Base-by-base conservation (phyloP, 176 grass and related monocot species). In the Eremochloa ophiuroides region DNA sequence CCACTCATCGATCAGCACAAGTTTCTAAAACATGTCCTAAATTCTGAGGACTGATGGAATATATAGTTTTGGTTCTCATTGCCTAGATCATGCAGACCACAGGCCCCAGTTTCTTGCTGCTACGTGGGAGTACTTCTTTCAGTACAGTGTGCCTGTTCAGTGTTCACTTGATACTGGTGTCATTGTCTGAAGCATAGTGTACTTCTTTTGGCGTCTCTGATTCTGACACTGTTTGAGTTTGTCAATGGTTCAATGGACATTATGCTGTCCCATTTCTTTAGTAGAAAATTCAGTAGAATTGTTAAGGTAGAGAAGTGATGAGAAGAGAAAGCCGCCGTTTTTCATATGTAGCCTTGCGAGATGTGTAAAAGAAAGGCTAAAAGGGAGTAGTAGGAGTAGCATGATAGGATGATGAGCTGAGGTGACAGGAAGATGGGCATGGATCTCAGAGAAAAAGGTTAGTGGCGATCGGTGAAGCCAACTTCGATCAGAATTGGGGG, bases 11-110 rank as follows among this genome's bases (percentile, higher is more conserved):
- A 59, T 59, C 58, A 78, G 83, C 87, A 72, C 83, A 78, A 85
- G 83, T 89, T 89, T 78, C 83, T 33, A 85, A 84, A 82, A 71
- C 78, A 77, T 85, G 87, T 85, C 83, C 82, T 89, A 27, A 81
- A 46, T 80, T 56, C 20, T 69, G 87, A 75, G 35, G 62, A 56
- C 50, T 69, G 30, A 69, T 59, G 73, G 73, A 77, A 77, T 58
- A 31, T 58, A 31, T 68, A 23, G 53, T 43, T 76, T 67, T 47
- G 59, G 22, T 31, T 39, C 26, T 67, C n/a, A 39, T 68, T 46
- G 42, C 33, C 56, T 63, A 42, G 70, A 56, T 85, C 84, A 64
- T 48, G 69, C 42, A 56, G 55, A 42, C 15, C 16, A 51, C 56
- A 77, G 42, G 56, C 34, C 56, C 65, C 85, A 44, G 80, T 56